Evolutionary conservation across 495 filamentous ascomycete genomes (phyloP), one percentile per base, ranked within the genome.

Genomic region (Copromyces sp.): DNA sequence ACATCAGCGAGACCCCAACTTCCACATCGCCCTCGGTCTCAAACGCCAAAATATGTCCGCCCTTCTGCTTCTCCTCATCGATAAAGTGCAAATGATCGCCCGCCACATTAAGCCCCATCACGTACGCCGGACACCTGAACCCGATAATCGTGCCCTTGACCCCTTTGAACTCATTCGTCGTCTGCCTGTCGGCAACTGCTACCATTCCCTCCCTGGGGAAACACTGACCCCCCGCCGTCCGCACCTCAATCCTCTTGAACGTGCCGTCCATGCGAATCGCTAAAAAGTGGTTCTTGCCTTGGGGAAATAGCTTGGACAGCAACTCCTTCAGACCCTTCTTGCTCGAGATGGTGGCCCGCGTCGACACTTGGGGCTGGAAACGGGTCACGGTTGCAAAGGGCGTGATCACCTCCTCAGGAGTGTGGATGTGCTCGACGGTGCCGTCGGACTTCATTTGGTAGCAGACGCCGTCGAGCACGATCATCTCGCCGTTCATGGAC

Each of bases 81-180:
- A 88, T 80, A 72, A 87, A 87, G 73, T 88, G 86, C 65, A 87
- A 59, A 75, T 88, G 86, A 59, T 84, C 81, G 2, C 86, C 85
- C 12, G 81, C 82, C 0, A 88, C 84, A 41, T 83, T 83, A 65
- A 88, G 79, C 12, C 85, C 85, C 73, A 82, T 82, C 69, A 81
- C 78, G 69, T 82, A 87, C 39, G 72, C 76, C 12, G 86, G 86
- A 42, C 81, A 83, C 69, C 83, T 75, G 68, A 87, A 87, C 41
- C 86, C 86, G 37, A 87, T 79, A 1, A 88, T 75, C 4, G 80
- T 82, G 3, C 86, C 86, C 11, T 74, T 74, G 29, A 82, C 78
- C 4, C 72, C 73, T 17, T 74, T 42, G 42, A 82, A 84, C 40
- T 74, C 78, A 41, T 83, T 77, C 20, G 79, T 74, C 40, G 76